phyloP scores from a whole-genome alignment of 345 rosid species.

The Populus euphratica region DNA sequence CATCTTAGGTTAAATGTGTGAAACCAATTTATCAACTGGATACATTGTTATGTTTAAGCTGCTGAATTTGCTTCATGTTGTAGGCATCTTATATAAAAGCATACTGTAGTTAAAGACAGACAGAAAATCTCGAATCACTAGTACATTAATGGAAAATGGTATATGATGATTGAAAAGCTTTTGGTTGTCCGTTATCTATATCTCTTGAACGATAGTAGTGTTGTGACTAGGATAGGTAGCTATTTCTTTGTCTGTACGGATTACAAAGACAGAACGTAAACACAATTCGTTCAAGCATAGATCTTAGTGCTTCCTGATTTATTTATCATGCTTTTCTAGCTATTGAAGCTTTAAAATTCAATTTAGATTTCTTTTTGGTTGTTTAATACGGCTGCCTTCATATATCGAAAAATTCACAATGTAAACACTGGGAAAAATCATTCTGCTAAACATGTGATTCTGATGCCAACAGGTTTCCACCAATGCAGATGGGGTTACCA shows the following conservation, averaged over 20 bases:
- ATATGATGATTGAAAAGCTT: neutral
- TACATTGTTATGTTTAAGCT: neutral
- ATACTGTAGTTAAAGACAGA: neutral
- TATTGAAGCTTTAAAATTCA: neutral
- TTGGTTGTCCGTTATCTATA: neutral
- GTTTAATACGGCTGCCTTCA: neutral
- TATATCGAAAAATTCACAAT: neutral
- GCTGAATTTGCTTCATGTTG: neutral
- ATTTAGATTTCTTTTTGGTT: neutral
- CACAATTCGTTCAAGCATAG: neutral
- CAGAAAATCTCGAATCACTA: neutral
- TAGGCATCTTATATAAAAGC: neutral
- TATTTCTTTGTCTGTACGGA: neutral
- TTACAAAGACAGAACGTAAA: neutral
- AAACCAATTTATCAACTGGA: neutral
- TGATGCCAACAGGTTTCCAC: slow-evolving; percentile 68
- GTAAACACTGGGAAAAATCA: neutral
- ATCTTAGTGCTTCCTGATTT: neutral
- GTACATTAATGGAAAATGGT: neutral
- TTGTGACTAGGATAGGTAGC: neutral
- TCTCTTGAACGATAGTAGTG: neutral
- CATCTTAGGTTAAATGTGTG: neutral
- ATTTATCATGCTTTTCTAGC: neutral
- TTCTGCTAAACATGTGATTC: neutral
- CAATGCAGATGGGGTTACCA: slow-evolving; percentile 99